Percentiles rank a stretch among this genome's conserved stretches.
phyloP scores from a whole-genome alignment of 2,329 filamentous ascomycete species.

The Fusarium denticulatum region DNA sequence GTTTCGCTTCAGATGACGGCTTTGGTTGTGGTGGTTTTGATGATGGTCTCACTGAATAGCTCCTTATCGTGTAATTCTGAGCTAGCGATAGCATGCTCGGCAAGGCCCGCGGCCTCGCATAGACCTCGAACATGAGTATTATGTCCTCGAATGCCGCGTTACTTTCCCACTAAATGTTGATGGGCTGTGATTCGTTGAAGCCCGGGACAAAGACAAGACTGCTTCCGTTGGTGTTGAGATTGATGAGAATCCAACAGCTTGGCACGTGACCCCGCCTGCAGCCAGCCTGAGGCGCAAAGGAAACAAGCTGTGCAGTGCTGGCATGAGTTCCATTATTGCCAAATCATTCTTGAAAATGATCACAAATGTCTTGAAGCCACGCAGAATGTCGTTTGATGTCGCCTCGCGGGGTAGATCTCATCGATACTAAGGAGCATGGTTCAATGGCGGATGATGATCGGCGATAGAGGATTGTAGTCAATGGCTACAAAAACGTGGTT shows the following conservation, averaged over 20 bases:
- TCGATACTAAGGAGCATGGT: neutral
- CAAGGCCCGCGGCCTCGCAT: slow-evolving; percentile 1
- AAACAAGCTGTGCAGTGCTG: neutral
- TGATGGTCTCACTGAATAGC: neutral
- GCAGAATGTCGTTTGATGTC: neutral
- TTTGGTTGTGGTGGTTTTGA: neutral
- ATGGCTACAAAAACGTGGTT: neutral
- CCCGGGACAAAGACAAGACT: neutral
- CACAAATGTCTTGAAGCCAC: neutral
- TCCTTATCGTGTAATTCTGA: neutral
- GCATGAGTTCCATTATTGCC: neutral
- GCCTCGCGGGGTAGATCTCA: neutral
- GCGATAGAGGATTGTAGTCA: neutral
- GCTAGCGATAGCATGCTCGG: neutral
- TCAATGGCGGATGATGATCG: neutral
- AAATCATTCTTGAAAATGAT: neutral
- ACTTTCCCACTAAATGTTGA: neutral
- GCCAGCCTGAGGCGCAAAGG: neutral
- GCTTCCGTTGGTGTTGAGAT: neutral
- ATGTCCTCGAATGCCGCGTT: neutral
- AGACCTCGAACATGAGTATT: slow-evolving; percentile 1
- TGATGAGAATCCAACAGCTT: neutral
- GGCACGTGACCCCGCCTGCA: slow-evolving; percentile 12
- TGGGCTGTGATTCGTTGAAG: neutral
- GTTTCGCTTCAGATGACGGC: neutral